Percentiles rank a stretch among this genome's conserved stretches.
phyloP scores from a whole-genome alignment of 495 filamentous ascomycete genomes.

The Hypoxylon lienhwacheense region DNA sequence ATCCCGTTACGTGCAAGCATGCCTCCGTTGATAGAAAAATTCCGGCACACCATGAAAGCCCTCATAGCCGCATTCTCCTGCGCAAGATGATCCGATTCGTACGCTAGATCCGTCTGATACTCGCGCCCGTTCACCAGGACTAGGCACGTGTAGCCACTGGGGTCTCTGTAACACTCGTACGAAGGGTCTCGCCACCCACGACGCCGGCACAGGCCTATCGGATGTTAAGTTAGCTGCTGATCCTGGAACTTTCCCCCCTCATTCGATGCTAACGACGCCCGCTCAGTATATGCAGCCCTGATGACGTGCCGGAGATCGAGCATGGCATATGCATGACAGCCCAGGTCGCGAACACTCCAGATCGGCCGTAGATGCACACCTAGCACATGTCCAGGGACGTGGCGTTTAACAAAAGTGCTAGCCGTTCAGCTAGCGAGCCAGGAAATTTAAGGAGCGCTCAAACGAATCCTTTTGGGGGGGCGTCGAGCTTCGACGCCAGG shows the following conservation, averaged over 20 bases:
- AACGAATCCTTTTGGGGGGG: conserved; percentile 25
- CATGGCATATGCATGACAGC: conserved; percentile 48
- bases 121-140: conserved; percentile 96
- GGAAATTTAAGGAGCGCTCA: not conserved
- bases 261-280: conserved; percentile 41
- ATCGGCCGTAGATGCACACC: conserved; percentile 27
- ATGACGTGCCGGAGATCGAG: conserved; percentile 44
- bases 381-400: conserved; percentile 34
- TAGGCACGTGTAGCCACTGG: conserved; percentile 80
- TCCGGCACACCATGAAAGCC: conserved; percentile 96
- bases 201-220: conserved; percentile 89
- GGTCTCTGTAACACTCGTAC: conserved; percentile 77
- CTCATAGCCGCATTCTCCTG: conserved; percentile 95
- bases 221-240: conserved; percentile 50
- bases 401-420: conserved; percentile 28
- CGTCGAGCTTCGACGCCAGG: conserved; percentile 39
- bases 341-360: conserved; percentile 44
- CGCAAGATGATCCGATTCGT: conserved; percentile 77
- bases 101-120: conserved; percentile 88
- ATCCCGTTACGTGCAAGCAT: conserved; percentile 82
- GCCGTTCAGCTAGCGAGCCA: too few species aligned
- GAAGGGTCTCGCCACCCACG: conserved; percentile 92
- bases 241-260: conserved; percentile 33
- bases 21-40: conserved; percentile 97
- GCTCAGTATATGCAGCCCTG: conserved; percentile 36